Conservation (phyloP, 148 eudicot species). For the Rhododendron molle region DNA sequence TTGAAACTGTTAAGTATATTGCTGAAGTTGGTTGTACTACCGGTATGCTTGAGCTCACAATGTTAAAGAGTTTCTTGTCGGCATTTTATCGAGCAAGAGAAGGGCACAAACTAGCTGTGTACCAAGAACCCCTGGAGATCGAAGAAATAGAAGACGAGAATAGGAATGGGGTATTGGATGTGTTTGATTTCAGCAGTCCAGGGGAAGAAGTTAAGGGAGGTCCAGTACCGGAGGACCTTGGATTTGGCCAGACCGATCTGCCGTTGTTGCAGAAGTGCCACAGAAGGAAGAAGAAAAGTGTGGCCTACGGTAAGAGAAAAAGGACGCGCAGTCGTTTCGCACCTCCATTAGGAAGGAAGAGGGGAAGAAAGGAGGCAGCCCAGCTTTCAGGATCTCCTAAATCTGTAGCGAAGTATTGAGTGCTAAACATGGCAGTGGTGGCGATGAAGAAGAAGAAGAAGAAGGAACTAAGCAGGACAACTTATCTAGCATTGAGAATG, state of each 20-base stretch:
- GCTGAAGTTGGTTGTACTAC: constrained; percentile 20
- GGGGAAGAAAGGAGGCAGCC: not conserved
- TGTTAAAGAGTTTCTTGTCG: constrained; percentile 45
- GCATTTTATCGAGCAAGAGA: constrained; percentile 44
- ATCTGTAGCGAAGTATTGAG: not conserved
- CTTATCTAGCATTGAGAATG: constrained; percentile 9
- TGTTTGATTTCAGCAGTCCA: constrained; percentile 14
- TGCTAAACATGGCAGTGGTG: not conserved
- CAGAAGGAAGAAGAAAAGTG: constrained; percentile 49
- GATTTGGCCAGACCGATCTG: constrained; percentile 1
- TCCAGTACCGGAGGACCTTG: constrained; percentile 7
- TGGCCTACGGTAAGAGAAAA: not conserved
- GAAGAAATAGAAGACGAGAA: constrained; percentile 43
- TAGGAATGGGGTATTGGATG: not conserved
- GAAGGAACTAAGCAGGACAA: constrained; percentile 6
- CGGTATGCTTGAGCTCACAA: constrained; percentile 34
- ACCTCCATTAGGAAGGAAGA: not conserved
- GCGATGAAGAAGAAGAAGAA: constrained; percentile 6
- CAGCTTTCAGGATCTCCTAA: not conserved
- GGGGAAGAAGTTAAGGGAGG: constrained; percentile 25
- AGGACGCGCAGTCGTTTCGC: not conserved
- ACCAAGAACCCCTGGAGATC: constrained; percentile 26
- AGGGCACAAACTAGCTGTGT: constrained; percentile 27
- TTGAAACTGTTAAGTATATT: constrained; percentile 26
- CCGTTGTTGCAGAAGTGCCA: constrained; percentile 19